Percentiles rank a stretch among this genome's conserved stretches.
Conservation (phyloP, 2,329 filamentous ascomycete species). For the Colletotrichum godetiae region DNA sequence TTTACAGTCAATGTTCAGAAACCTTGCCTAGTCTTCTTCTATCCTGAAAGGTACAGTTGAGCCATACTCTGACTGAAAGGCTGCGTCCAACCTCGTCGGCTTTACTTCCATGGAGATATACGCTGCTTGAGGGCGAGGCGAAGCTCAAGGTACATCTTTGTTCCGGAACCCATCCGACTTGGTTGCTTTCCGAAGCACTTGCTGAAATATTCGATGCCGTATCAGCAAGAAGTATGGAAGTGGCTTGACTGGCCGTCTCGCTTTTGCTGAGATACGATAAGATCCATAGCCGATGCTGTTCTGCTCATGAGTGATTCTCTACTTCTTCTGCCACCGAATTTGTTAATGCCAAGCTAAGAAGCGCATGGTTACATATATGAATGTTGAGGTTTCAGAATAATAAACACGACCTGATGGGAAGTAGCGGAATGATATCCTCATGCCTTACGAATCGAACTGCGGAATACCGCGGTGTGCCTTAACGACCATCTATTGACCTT, state of each 20-base stretch:
- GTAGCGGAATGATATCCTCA: neutral
- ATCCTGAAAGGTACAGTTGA: too few relatives aligned
- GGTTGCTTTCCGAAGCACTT: neutral
- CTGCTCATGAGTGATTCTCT: neutral
- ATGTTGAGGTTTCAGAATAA: neutral
- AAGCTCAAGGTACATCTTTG: too few relatives aligned
- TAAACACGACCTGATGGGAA: neutral
- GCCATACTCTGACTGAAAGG: too few relatives aligned
- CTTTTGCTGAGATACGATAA: neutral
- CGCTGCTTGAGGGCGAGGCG: too few relatives aligned
- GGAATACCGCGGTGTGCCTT: neutral
- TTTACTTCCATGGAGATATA: too few relatives aligned
- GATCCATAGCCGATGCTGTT: neutral
- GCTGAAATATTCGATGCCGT: neutral
- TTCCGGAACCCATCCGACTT: too few relatives aligned
- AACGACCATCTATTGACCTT: neutral
- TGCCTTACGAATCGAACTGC: neutral
- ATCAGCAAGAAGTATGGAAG: neutral
- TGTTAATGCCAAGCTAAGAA: neutral
- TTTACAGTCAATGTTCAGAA: too few relatives aligned
- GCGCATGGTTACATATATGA: too few relatives aligned
- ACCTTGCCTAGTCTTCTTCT: too few relatives aligned
- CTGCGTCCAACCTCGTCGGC: too few relatives aligned
- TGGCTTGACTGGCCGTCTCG: neutral
- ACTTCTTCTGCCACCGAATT: accelerated